Evolutionary conservation across 1,139 yeast species (phyloP), one percentile per base, ranked within the genome.

Genomic region (Yamadazyma dendronema): DNA sequence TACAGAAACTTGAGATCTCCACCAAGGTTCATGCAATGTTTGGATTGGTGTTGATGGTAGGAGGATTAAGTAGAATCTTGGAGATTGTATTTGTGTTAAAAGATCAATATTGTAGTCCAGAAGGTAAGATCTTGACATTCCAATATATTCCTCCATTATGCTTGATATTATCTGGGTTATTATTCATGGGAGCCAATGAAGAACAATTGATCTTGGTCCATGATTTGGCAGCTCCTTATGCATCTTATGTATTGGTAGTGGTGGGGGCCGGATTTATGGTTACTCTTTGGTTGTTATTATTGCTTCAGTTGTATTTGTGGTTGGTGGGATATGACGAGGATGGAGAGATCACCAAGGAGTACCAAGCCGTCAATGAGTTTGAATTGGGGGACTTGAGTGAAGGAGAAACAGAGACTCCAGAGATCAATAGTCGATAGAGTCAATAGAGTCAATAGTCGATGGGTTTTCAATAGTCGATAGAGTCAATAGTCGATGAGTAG

Each of bases 101-200:
- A 14, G 90, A 82, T 50, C 62, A 72, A 36, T 74, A 81, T 34
- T 55, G 61, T 31, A 56, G 67, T 10, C 67, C 71, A 3, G 60
- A 65, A 25, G 78, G 77, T 4, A 63, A 62, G 25, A 77, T 87
- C 27, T 57, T 70, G 29, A 70, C 90, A 1, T 88, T 88, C 67
- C 97, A 90, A 61, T 85, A 85, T 58, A 53, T 89, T 17, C 84
- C 97, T 1, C 87, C 96, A 3, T 79, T 88, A 54, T 76, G 90
- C 41, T 70, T 90, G 37, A 75, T 88, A 2, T 75, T 85, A 44
- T 69, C 94, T 1, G 97, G 97, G 1, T 59, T 85, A 13, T 56
- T 86, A 47, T 90, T 90, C 56, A 88, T 89, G 96, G 78, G 87
- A 17, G 97, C 97, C 17, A 89, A 76, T 42, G 97, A 90, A 55